These are phyloP conservation scores for Moniliella sp. DNA, from an alignment of 1,284 basidiomycete species.

Conservation along the genomic window DNA sequence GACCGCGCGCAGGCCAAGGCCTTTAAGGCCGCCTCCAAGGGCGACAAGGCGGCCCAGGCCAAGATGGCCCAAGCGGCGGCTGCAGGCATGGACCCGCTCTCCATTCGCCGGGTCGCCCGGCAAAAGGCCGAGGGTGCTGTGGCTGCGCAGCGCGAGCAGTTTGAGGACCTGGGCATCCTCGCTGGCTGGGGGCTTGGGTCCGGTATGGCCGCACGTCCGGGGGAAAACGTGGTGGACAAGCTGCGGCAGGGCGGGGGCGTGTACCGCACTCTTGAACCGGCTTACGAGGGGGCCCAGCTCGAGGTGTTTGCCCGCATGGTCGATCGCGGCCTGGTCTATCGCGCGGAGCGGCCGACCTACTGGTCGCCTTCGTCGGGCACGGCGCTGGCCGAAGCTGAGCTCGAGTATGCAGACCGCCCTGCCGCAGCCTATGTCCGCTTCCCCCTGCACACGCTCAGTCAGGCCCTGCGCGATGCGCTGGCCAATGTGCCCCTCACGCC, in stretches of 20 bases:
- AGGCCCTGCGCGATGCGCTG: not conserved
- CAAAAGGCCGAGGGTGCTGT: constrained; percentile 57
- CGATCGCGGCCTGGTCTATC: constrained; percentile 52
- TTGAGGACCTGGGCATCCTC: constrained; percentile 67
- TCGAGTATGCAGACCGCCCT: constrained; percentile 71
- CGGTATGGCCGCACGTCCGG: constrained; percentile 72
- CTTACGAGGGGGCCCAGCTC: constrained; percentile 72
- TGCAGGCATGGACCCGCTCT: constrained; percentile 6
- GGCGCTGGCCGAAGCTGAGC: constrained; percentile 81
- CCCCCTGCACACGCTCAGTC: constrained; percentile 19
- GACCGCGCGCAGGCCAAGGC: too few species aligned
- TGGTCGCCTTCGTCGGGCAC: constrained; percentile 87
- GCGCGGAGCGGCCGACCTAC: constrained; percentile 70
- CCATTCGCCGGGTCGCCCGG: constrained; percentile 54
- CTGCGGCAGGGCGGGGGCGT: not conserved
- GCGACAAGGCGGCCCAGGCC: constrained; percentile 45
- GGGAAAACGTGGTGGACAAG: constrained; percentile 31
- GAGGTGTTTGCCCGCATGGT: constrained; percentile 73
- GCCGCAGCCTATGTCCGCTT: constrained; percentile 71
- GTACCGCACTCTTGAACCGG: constrained; percentile 41
- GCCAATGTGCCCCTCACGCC: constrained; percentile 1
- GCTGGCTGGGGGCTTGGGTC: constrained; percentile 59
- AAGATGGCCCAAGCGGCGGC: constrained; percentile 19
- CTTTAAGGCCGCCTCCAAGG: constrained; percentile 31
- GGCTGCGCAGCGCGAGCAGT: constrained; percentile 55